Evolutionary conservation across 140 eudicot species (phyloP), one percentile per base, ranked within the genome.

Genomic region (Erigeron philadelphicus): DNA sequence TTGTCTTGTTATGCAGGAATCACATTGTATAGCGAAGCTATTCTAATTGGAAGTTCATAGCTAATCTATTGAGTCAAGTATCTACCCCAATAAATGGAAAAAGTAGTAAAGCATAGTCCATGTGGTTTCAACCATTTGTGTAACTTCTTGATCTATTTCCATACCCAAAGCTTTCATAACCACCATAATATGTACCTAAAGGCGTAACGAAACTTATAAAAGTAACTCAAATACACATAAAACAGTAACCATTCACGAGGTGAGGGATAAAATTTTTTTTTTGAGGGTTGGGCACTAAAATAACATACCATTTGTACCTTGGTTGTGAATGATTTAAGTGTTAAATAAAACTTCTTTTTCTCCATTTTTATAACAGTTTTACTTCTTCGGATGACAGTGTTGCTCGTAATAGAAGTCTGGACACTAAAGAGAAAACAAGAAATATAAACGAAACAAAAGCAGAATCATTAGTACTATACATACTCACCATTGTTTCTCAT

Each of bases 101-200:
- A 67, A 93, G 93, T 68, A 93, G 61, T 45, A 86, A 78, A 65
- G 90, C 81, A 75, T 86, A 93, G 15, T 88, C 90, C 90, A 81
- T 96, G 98, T 96, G 73, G 96, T 86, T 72, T 96, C 98, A 80
- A 93, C 79, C 98, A 93, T 86, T 74, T 93, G 98, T 55, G 89
- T 95, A 78, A 93, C 95, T 80, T 93, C 98, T 75, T 93, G 98
- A 80, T 89, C 96, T 42, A 84, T 81, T 81, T 86, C 95, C 98
- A 93, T 86, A 21, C 96, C 98, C 98, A 93, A 86, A 44, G 98
- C 98, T 85, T 89, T 93, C 94, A 93, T 80, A 41, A 93, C 95
- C 41, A 68, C 79, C 95, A 93, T 89, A 31, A 93, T 93, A 18
- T 96, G 98, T 79, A 93, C 94, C 98, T 88, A 72, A 0, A 59